phyloP scores from a whole-genome alignment of 768 basidiomycete genomes.

The Hirschioporus abietinus region DNA sequence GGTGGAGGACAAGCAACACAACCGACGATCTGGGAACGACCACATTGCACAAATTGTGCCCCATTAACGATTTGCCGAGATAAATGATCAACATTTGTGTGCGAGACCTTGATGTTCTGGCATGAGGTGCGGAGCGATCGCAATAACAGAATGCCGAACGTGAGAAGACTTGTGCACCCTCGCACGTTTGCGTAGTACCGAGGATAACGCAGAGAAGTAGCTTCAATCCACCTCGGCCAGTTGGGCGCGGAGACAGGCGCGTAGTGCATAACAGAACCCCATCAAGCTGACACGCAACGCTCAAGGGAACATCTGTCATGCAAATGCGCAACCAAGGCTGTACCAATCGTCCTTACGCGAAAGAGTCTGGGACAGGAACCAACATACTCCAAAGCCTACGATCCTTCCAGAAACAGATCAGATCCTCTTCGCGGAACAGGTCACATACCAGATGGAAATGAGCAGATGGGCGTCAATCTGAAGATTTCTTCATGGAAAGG shows the following conservation, averaged over 20 bases:
- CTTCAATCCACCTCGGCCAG: neutral
- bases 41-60: constrained; percentile 3
- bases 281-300: neutral
- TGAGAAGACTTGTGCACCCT: neutral
- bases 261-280: neutral
- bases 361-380: neutral
- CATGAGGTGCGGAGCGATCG: neutral
- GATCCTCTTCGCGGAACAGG: neutral
- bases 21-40: neutral
- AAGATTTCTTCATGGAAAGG: neutral
- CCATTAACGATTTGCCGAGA: neutral
- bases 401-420: neutral
- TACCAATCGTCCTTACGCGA: neutral
- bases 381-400: neutral
- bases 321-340: neutral
- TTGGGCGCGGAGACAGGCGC: neutral
- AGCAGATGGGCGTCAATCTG: neutral
- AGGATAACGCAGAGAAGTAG: neutral
- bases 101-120: neutral
- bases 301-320: neutral
- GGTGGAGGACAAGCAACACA: neutral
- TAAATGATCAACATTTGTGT: neutral
- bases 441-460: neutral
- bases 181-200: neutral
- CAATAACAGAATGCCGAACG: neutral